Base-by-base conservation (phyloP, 306 rosid species). In the Gillenia trifoliata region DNA sequence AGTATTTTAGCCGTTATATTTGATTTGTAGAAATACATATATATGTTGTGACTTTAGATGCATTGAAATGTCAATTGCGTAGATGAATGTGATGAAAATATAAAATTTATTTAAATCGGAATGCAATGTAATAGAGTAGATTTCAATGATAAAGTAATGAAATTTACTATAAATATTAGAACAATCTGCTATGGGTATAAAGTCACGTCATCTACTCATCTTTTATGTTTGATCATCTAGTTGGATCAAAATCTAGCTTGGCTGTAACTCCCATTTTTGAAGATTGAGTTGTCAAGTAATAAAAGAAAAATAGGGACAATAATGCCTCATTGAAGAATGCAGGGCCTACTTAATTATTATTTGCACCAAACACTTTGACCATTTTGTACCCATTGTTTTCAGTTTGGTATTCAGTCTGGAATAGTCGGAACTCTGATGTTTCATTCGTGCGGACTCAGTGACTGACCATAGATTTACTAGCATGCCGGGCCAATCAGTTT, bases 231-330 rank as follows among this genome's bases (percentile, higher is more conserved):
- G 55, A 69, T 73, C 62, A 66, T 47, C 56, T 8, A 74, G 54
- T 62, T 57, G 3, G 33, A 57, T 57, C 1, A 50, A 13, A n/a
- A n/a, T n/a, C 40, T 29, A 29, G 31, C 31, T 29, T 64, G 56
- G 13, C 75, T 74, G 71, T 28, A 40, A 11, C 73, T 38, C 33
- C 61, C 79, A 67, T 74, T 55, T 36, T 62, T 73, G 47, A 74
- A 33, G 61, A 79, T 10, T 74, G 75, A 74, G 75, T 64, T 49
- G 67, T 30, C 75, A 49, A 41, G 40, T 17, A 23, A 29, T 45
- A 54, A 31, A 64, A 50, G 36, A 15, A 56, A 56, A 19, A n/a
- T 33, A 13, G 13, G 11, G 43, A n/a, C 29, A 22, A 50, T 36
- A 43, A 38, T 2, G 43, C 66, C 71, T 67, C 50, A 15, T 55